Conservation (phyloP, 192 early-diverging fungal species). For the Glomus cerebriforme region DNA sequence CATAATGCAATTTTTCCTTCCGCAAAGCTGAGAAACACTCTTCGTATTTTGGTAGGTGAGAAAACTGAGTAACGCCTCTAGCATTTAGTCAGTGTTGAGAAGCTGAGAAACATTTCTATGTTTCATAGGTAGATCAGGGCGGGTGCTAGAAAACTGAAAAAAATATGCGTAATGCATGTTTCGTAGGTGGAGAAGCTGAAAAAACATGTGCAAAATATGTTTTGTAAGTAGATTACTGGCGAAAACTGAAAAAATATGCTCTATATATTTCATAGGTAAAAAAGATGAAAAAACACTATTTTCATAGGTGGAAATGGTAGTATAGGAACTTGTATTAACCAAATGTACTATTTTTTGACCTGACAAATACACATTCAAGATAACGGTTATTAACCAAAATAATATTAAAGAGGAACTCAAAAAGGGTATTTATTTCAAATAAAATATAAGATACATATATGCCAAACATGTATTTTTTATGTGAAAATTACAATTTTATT, state of each 20-base stretch:
- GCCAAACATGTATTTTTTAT: conserved; percentile 18
- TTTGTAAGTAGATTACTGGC: conserved; percentile 20
- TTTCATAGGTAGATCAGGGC: conserved; percentile 11
- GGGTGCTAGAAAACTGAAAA: conserved; percentile 11
- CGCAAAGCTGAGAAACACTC: conserved; percentile 25
- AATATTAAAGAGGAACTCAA: conserved; percentile 19
- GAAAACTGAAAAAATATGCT: too few species aligned
- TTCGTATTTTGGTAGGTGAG: conserved; percentile 20
- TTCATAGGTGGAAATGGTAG: conserved; percentile 15
- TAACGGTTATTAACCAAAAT: neutral
- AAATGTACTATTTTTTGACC: conserved; percentile 25
- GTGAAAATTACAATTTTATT: conserved; percentile 17
- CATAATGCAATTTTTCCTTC: too few species aligned
- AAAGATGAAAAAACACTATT: conserved; percentile 6
- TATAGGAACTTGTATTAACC: conserved; percentile 12
- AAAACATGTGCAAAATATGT: conserved; percentile 16
- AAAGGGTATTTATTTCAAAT: conserved; percentile 19
- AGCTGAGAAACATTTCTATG: conserved; percentile 25
- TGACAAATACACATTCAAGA: conserved; percentile 25
- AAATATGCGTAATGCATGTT: neutral
- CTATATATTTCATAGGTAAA: neutral
- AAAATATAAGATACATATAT: too few species aligned
- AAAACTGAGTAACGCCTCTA: conserved; percentile 3
- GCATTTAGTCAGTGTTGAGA: conserved; percentile 5
- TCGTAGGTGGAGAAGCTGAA: too few species aligned